A percentile compares a stretch with the other conserved stretches of the same genome.
Evolutionary conservation across 257 asterid genomes (phyloP).

Genomic region (Apocynum venetum): DNA sequence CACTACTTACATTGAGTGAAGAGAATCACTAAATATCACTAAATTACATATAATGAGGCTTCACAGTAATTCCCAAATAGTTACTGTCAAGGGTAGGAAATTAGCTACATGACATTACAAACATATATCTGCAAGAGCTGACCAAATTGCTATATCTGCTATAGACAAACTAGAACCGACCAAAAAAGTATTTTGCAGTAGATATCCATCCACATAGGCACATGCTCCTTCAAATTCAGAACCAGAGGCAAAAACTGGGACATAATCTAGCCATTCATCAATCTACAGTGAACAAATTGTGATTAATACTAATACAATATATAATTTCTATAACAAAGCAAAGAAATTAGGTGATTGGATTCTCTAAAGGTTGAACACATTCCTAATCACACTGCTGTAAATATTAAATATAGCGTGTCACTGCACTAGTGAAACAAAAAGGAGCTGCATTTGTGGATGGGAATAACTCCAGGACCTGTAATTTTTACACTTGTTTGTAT

Average conservation of each 20-base stretch:
- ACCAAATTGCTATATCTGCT: constrained; percentile 89
- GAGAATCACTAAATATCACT: not conserved
- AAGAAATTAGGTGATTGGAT: not conserved
- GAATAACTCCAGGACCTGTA: not conserved
- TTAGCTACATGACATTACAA: too few relatives aligned
- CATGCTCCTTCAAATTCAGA: constrained; percentile 95
- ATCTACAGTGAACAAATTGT: constrained; percentile 42
- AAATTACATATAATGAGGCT: not conserved
- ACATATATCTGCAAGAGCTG: constrained; percentile 70
- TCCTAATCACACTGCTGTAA: not conserved
- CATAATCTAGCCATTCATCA: constrained; percentile 84
- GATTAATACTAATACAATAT: not conserved
- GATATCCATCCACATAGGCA: constrained; percentile 52
- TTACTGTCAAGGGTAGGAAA: too few relatives aligned
- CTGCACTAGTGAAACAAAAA: too few relatives aligned
- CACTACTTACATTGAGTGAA: not conserved
- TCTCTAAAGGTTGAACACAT: not conserved
- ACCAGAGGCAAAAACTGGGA: constrained; percentile 62
- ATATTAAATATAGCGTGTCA: not conserved
- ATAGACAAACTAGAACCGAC: constrained; percentile 65
- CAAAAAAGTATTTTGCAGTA: constrained; percentile 57
- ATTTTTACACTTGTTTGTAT: not conserved
- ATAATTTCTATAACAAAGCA: not conserved
- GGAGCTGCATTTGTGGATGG: too few relatives aligned
- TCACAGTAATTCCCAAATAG: not conserved